A percentile compares a stretch with the other conserved stretches of the same genome.
phyloP scores from a whole-genome alignment of 805 yeast species.

The Debaryomyces maramus region DNA sequence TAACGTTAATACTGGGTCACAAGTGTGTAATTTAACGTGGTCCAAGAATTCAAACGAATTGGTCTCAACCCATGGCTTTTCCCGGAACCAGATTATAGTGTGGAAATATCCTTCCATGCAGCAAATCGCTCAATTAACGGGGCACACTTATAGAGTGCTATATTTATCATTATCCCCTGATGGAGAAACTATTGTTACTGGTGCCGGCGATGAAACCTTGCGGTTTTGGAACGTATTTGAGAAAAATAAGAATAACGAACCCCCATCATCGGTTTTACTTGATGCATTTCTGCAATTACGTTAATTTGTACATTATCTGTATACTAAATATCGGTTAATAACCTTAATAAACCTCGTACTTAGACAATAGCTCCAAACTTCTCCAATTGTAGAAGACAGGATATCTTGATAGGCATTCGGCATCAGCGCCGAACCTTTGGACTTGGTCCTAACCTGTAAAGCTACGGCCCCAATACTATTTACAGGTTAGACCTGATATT shows the following conservation, averaged over 20 bases:
- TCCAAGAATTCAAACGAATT: constrained; percentile 87
- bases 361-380: background rate
- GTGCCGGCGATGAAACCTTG: constrained; percentile 97
- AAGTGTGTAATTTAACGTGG: constrained; percentile 94
- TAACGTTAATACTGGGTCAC: constrained; percentile 94
- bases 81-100: constrained; percentile 83
- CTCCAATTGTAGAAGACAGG: background rate
- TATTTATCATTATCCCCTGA: constrained; percentile 91
- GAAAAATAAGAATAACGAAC: constrained; percentile 58
- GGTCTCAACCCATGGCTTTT: constrained; percentile 93
- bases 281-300: constrained; percentile 77
- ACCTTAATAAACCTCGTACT: too few relatives aligned
- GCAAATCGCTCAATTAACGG: constrained; percentile 89
- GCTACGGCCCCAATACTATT: background rate
- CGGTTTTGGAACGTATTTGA: constrained; percentile 96
- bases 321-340: background rate
- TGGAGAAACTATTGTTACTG: constrained; percentile 95
- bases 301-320: constrained; percentile 22
- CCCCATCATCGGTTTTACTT: constrained; percentile 61
- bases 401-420: background rate
- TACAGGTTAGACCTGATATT: background rate
- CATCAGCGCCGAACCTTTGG: background rate
- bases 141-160: constrained; percentile 89
- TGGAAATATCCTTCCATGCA: constrained; percentile 95
- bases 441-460: background rate